A percentile compares a stretch with the other conserved stretches of the same genome.
Evolutionary conservation across 108 stramenopile genomes (phyloP).

Genomic region (Mayamaea pseudoterrestris): DNA sequence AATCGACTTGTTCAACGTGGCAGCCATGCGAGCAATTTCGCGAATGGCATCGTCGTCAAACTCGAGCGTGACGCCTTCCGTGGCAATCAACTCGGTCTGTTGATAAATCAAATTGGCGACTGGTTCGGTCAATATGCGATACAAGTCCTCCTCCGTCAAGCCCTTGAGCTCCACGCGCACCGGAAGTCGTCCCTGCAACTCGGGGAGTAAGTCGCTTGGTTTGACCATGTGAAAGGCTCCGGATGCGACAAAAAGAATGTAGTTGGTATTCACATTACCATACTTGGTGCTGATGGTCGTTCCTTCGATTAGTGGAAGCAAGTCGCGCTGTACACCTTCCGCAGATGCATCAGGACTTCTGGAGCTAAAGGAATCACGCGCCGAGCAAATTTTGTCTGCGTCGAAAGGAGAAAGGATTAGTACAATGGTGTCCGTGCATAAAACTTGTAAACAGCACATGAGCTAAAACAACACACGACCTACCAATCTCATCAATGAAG

Average conservation of each 20-base stretch:
- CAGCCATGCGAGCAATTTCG: conserved; percentile 92
- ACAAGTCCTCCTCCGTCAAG: conserved; percentile 95
- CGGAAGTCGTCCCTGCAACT: conserved; percentile 96
- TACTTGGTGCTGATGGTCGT: conserved; percentile 94
- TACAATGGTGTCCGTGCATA: too few relatives aligned
- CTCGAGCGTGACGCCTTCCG: conserved; percentile 83
- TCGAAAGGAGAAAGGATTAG: not conserved
- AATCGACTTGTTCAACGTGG: conserved; percentile 89
- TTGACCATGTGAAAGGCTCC: conserved; percentile 92
- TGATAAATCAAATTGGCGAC: conserved; percentile 89
- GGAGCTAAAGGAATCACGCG: conserved; percentile 58
- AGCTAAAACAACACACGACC: too few relatives aligned
- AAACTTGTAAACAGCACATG: too few relatives aligned
- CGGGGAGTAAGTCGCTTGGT: conserved; percentile 95
- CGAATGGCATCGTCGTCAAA: conserved; percentile 95
- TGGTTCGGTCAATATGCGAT: conserved; percentile 97
- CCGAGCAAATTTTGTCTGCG: conserved; percentile 87
- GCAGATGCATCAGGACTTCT: conserved; percentile 92
- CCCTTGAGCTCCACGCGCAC: conserved; percentile 98
- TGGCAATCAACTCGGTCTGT: conserved; percentile 86
- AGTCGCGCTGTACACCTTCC: conserved; percentile 97
- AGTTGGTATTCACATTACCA: conserved; percentile 98
- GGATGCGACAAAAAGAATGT: conserved; percentile 92
- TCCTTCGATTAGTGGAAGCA: conserved; percentile 96
- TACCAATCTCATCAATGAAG: conserved; percentile 99